Conservation (phyloP, 495 filamentous ascomycete species). For the Durotheca rogersii region DNA sequence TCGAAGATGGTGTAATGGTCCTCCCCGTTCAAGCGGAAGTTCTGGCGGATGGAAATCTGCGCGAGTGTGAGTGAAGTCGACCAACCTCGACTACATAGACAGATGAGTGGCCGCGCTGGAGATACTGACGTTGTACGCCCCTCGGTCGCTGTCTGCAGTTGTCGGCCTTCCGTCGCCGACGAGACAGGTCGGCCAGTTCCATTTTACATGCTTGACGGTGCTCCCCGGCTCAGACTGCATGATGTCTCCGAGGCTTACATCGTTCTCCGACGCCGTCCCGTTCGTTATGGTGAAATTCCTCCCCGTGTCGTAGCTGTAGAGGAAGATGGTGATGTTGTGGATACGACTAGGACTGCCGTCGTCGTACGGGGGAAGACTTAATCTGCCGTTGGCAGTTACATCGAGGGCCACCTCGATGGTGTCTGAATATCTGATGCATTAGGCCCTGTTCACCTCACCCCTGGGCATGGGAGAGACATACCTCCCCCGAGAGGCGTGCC, state of each 20-base stretch:
- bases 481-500: constrained; percentile 66
- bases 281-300: constrained; percentile 70
- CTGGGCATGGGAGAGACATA: constrained; percentile 33
- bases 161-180: constrained; percentile 55
- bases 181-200: constrained; percentile 65
- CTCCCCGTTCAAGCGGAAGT: constrained; percentile 60
- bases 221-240: constrained; percentile 60
- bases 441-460: constrained; percentile 1
- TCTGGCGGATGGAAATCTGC: constrained; percentile 67
- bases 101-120: neutral
- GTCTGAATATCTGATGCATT: constrained; percentile 39
- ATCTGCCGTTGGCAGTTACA: constrained; percentile 62
- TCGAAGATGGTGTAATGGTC: constrained; percentile 70
- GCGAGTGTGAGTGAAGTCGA: constrained; percentile 8
- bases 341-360: constrained; percentile 53
- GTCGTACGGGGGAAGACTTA: constrained; percentile 57
- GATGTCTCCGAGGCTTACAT: constrained; percentile 60
- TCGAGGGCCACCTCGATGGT: constrained; percentile 66
- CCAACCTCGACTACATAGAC: too few species aligned
- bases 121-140: constrained; percentile 50
- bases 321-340: constrained; percentile 65
- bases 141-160: constrained; percentile 40
- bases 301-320: constrained; percentile 59
- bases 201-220: constrained; percentile 70
- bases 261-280: constrained; percentile 55